Evolutionary conservation across 2,329 filamentous ascomycete species (phyloP).

Genomic region (Tolypocladium guangdongense): DNA sequence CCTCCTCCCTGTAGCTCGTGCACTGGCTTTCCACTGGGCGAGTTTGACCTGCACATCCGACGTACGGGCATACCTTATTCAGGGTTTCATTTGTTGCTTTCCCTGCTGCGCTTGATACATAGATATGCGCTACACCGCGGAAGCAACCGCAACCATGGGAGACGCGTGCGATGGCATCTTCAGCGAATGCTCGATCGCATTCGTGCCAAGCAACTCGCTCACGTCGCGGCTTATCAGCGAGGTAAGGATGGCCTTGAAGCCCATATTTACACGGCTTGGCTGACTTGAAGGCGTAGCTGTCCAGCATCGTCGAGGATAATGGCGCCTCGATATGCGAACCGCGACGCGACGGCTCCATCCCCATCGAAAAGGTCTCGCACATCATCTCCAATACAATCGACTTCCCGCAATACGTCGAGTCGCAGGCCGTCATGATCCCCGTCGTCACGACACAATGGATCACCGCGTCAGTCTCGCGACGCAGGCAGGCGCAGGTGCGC

Average conservation of each 20-base stretch:
- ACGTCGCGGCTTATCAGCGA: slow-evolving; percentile 29
- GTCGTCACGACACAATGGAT: slow-evolving; percentile 82
- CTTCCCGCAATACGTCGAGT: slow-evolving; percentile 74
- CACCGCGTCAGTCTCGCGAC: slow-evolving; percentile 54
- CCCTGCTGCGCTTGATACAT: neutral
- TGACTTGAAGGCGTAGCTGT: slow-evolving; percentile 23
- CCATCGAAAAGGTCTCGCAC: slow-evolving; percentile 39
- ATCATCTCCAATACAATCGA: slow-evolving; percentile 67
- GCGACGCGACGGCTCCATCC: slow-evolving; percentile 35
- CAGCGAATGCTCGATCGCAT: slow-evolving; percentile 31
- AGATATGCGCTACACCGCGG: neutral
- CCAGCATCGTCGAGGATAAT: slow-evolving; percentile 32
- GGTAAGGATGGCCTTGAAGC: slow-evolving; percentile 13
- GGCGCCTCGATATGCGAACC: slow-evolving; percentile 38
- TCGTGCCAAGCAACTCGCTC: slow-evolving; percentile 31
- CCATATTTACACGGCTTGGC: neutral
- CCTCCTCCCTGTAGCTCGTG: neutral
- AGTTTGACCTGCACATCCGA: neutral
- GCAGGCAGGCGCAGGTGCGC: slow-evolving; percentile 64
- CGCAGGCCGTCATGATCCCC: slow-evolving; percentile 67
- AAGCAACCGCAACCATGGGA: slow-evolving; percentile 14
- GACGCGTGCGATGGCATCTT: slow-evolving; percentile 24
- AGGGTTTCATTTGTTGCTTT: neutral
- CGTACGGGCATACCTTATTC: neutral
- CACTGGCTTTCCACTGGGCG: neutral